Evolutionary conservation across 2,329 filamentous ascomycete species (phyloP), one percentile per base, ranked within the genome.

Genomic region (Daldinia sp.): DNA sequence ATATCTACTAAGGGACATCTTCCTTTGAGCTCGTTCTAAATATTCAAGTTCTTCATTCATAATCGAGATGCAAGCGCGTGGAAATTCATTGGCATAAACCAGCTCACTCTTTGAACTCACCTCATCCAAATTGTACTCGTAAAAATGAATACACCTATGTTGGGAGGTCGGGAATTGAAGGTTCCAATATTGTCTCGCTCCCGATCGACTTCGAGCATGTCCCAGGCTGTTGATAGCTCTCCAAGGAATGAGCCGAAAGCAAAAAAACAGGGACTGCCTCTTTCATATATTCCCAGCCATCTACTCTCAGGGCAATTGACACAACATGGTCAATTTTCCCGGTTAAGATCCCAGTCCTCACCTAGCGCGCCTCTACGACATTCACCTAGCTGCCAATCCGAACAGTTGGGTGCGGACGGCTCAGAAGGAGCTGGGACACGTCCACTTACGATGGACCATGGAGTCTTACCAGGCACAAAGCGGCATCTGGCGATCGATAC

Each of bases 141-240:
- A 37, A 65, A 51, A 28, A 67, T 35, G 35, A 56, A 65, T 12
- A 33, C 37, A 15, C 60, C 51, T 54, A 59, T 57, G 53, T 39
- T 72, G 62, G 20, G 68, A 4, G 59, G 57, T 10, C 13, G 50
- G n/a, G 37, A 37, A 35, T 59, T 23, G 23, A 59, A 41, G 20
- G 12, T 50, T 56, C 15, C 66, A 33, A 69, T 69, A 23, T 59
- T 76, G 33, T 72, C 74, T 50, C 74, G 73, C 30, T 75, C 75
- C 7, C 74, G 72, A 44, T 78, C 76, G 3, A 70, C 73, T 4
- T 76, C 75, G 51, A 74, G 75, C 56, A 73, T 77, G 51, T 68
- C 72, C 30, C 70, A 76, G 26, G 42, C 50, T 28, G 39, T 62
- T 26, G 20, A 61, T 55, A 15, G 37, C 18, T 51, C 63, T 20